These are phyloP conservation scores for Alternaria sp. DNA, from an alignment of 2,329 filamentous ascomycete genomes.

Conservation along the genomic window DNA sequence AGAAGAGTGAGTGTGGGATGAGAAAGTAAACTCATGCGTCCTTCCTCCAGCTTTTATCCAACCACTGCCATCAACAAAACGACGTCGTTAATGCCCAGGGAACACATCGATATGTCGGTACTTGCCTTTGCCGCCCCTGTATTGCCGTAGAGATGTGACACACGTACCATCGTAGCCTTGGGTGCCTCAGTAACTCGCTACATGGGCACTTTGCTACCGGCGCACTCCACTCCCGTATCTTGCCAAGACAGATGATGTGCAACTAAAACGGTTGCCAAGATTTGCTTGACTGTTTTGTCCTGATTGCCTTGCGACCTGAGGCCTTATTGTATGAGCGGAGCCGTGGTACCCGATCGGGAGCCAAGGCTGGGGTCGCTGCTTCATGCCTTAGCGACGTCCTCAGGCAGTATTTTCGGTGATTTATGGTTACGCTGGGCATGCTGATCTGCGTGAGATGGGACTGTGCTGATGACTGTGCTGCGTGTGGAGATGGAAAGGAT, in stretches of 20 bases:
- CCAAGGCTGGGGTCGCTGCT: conserved; percentile 19
- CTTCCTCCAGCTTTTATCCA: conserved; percentile 37
- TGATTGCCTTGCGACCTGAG: conserved; percentile 20
- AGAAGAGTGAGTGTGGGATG: conserved; percentile 31
- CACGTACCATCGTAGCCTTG: conserved; percentile 17
- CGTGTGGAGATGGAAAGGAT: neutral
- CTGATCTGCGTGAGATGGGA: neutral
- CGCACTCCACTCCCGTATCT: conserved; percentile 23
- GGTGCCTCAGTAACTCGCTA: conserved; percentile 5
- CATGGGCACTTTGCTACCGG: conserved; percentile 6
- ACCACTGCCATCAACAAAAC: neutral
- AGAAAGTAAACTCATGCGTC: conserved; percentile 16
- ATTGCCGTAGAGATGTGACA: conserved; percentile 13
- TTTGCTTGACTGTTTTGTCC: conserved; percentile 26
- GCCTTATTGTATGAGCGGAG: conserved; percentile 23
- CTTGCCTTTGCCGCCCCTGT: conserved; percentile 16
- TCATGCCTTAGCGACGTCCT: conserved; percentile 12
- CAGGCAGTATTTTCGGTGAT: conserved; percentile 10
- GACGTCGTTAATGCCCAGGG: neutral
- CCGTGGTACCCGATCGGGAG: conserved; percentile 16
- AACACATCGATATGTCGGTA: conserved; percentile 8
- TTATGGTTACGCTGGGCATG: neutral
- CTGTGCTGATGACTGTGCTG: neutral
- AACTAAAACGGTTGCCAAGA: conserved; percentile 37
- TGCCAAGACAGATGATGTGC: conserved; percentile 33